Conservation (phyloP, 352 stramenopile species). For the Globisporangium lucens region DNA sequence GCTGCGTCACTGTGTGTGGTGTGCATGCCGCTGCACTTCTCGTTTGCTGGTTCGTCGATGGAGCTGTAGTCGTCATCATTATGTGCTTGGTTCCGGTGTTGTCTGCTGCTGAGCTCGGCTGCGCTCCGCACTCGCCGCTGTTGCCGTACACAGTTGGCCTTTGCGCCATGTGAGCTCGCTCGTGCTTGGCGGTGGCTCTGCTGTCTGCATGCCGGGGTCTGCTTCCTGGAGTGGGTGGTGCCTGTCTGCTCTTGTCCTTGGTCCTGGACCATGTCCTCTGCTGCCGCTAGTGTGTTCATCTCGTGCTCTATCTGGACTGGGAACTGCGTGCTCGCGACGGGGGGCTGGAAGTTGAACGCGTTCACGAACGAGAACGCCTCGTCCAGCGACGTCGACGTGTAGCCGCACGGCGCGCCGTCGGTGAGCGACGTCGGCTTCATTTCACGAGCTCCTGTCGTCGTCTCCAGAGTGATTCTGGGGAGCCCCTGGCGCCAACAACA, state of each 20-base stretch:
- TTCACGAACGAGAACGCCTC: conserved; percentile 16
- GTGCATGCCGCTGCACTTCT: not conserved
- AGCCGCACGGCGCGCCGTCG: not conserved
- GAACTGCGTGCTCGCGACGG: not conserved
- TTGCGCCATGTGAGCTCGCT: not conserved
- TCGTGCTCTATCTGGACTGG: not conserved
- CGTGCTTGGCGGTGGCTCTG: not conserved
- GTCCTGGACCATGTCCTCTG: not conserved
- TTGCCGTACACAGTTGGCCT: not conserved
- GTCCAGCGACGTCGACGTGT: conserved; percentile 12
- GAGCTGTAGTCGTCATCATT: not conserved
- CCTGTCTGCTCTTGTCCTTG: not conserved
- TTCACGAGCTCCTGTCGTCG: not conserved
- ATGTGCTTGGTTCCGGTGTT: not conserved
- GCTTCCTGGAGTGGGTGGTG: not conserved
- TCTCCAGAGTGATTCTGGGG: not conserved
- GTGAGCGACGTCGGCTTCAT: conserved; percentile 2
- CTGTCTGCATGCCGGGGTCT: not conserved
- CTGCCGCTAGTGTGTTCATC: not conserved
- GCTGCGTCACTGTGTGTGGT: conserved; percentile 12
- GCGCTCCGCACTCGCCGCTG: not conserved
- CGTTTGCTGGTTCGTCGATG: not conserved
- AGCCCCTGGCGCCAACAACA: no score
- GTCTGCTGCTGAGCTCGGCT: not conserved
- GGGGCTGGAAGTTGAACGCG: conserved; percentile 3